Evolutionary conservation across 148 eudicot species (phyloP).

Genomic region (Spergularia marina): DNA sequence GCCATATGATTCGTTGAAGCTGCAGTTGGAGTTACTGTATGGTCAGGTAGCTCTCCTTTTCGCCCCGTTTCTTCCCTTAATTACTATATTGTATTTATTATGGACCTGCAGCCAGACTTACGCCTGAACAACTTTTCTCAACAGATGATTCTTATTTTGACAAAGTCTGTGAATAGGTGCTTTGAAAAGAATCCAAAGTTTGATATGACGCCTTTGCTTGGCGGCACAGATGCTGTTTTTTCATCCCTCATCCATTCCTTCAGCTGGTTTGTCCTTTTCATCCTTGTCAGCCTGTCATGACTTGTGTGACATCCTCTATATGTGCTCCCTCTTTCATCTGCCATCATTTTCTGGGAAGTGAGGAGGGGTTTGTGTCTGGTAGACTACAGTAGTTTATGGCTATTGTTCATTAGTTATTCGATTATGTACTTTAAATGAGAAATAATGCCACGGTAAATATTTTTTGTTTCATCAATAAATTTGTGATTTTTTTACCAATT

Average conservation of each 20-base stretch:
- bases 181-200: conserved; percentile 95
- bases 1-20: conserved; percentile 74
- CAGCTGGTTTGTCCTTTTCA: conserved; percentile 67
- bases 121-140: conserved; percentile 8
- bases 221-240: conserved; percentile 95
- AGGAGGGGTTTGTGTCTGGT: background rate
- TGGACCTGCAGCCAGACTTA: background rate
- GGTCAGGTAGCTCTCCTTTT: conserved; percentile 67
- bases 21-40: conserved; percentile 86
- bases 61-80: conserved; percentile 6
- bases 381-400: background rate
- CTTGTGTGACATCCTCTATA: background rate
- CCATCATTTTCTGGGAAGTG: background rate
- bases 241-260: conserved; percentile 97
- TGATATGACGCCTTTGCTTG: conserved; percentile 99
- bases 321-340: background rate
- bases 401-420: background rate
- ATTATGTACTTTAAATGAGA: background rate
- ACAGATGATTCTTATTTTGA: conserved; percentile 95
- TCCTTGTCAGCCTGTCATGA: conserved; percentile 17
- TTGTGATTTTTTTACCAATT: background rate
- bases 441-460: no score
- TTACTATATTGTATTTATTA: background rate
- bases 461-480: background rate
- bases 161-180: conserved; percentile 92